A percentile compares a stretch with the other conserved stretches of the same genome.
Evolutionary conservation across 2,329 filamentous ascomycete genomes (phyloP).

Genomic region (Rutstroemia sp.): DNA sequence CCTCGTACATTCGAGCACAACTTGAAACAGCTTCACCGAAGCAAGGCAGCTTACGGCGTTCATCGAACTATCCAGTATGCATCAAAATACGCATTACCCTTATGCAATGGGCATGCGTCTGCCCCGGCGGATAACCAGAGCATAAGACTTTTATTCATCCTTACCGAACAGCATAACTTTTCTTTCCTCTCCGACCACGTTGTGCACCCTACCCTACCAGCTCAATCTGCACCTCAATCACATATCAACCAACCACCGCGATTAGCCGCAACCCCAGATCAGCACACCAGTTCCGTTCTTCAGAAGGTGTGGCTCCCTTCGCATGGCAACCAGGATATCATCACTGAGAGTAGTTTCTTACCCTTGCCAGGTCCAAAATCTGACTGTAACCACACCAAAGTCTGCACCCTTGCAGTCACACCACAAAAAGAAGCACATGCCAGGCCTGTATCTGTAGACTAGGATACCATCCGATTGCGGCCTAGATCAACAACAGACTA

Average conservation of each 20-base stretch:
- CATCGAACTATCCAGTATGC: neutral
- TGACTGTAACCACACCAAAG: constrained; percentile 1
- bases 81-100: neutral
- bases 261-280: constrained; percentile 4
- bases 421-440: neutral
- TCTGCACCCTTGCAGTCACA: too few relatives aligned
- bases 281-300: neutral
- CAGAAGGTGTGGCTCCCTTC: neutral
- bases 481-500: neutral
- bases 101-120: neutral
- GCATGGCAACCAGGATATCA: constrained; percentile 9
- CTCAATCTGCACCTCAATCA: neutral
- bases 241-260: neutral
- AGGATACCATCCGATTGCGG: neutral
- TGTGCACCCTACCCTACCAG: neutral
- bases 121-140: too few relatives aligned
- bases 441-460: neutral
- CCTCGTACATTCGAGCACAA: neutral
- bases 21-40: neutral
- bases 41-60: neutral
- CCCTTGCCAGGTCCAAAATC: neutral
- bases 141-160: neutral
- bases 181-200: neutral
- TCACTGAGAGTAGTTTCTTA: too few relatives aligned
- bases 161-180: neutral